Conservation (phyloP, 2,329 filamentous ascomycete species). For the Monilinia vaccinii-corymbosi region DNA sequence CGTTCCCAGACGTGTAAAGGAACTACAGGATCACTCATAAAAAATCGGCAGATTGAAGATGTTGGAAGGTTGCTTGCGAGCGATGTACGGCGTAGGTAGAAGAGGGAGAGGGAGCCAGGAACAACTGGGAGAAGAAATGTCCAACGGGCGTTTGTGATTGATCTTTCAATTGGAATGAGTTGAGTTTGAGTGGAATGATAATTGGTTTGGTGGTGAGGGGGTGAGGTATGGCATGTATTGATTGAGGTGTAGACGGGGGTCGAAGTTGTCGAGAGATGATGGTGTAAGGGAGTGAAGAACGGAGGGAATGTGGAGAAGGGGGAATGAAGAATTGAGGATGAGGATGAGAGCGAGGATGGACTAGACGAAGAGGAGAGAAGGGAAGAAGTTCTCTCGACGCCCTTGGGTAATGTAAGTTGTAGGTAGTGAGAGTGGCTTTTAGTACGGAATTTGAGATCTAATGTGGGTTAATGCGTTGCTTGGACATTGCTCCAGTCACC, state of each 20-base stretch:
- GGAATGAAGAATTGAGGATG: not conserved
- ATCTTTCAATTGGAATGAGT: not conserved
- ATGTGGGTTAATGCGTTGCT: too few relatives aligned
- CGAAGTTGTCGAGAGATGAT: not conserved
- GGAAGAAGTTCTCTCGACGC: not conserved
- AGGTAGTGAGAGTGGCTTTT: too few relatives aligned
- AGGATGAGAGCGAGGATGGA: too few relatives aligned
- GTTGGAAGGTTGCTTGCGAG: not conserved
- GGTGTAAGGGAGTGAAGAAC: not conserved
- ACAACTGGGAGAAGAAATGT: not conserved
- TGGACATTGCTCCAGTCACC: too few relatives aligned
- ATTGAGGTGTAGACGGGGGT: not conserved
- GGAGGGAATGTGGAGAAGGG: conserved; percentile 2
- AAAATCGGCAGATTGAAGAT: not conserved
- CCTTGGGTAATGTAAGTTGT: too few relatives aligned
- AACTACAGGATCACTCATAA: not conserved
- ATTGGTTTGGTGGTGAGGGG: not conserved
- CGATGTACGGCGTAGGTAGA: not conserved
- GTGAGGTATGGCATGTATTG: not conserved
- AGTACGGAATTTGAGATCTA: too few relatives aligned
- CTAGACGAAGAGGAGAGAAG: not conserved
- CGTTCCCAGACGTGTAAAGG: not conserved
- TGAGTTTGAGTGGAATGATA: not conserved
- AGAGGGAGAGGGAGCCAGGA: not conserved
- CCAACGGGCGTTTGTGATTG: not conserved